Evolutionary conservation across 2,329 filamentous ascomycete species (phyloP).

Genomic region (Ophiocordyceps camponoti-rufipedis): DNA sequence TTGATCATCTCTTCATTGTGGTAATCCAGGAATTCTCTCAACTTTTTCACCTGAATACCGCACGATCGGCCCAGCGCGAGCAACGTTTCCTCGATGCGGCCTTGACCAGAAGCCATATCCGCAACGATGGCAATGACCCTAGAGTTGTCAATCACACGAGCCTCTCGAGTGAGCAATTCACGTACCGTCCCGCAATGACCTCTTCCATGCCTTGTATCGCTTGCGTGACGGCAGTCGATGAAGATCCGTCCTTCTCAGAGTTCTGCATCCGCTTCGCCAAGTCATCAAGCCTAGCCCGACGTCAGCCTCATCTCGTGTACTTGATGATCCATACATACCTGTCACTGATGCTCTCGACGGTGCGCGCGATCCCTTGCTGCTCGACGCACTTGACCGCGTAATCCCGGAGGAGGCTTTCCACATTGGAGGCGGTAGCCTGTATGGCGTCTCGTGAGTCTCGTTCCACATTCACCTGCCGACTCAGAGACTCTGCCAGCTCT

Average conservation of each 20-base stretch:
- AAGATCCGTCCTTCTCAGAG: background rate
- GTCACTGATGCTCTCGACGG: slow-evolving; percentile 3
- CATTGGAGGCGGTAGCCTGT: slow-evolving; percentile 4
- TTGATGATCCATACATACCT: slow-evolving; percentile 4
- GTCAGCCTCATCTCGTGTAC: background rate
- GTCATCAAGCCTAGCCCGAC: background rate
- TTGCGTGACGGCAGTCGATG: background rate
- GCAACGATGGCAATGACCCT: background rate
- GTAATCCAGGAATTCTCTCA: background rate
- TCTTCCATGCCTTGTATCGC: background rate
- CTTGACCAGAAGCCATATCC: background rate
- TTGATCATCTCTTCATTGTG: background rate
- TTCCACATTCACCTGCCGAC: slow-evolving; percentile 4
- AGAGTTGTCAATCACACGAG: background rate
- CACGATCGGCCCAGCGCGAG: background rate
- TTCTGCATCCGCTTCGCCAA: background rate
- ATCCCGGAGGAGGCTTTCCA: slow-evolving; percentile 5
- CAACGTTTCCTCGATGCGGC: background rate
- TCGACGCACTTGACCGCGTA: slow-evolving; percentile 1
- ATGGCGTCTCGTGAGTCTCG: slow-evolving; percentile 3
- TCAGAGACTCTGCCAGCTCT: slow-evolving; percentile 2
- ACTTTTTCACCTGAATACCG: background rate
- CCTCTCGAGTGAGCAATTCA: background rate
- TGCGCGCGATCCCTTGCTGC: background rate
- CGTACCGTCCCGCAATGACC: background rate